Conservation (phyloP, 1,284 basidiomycete genomes). For the Grifola frondosa region DNA sequence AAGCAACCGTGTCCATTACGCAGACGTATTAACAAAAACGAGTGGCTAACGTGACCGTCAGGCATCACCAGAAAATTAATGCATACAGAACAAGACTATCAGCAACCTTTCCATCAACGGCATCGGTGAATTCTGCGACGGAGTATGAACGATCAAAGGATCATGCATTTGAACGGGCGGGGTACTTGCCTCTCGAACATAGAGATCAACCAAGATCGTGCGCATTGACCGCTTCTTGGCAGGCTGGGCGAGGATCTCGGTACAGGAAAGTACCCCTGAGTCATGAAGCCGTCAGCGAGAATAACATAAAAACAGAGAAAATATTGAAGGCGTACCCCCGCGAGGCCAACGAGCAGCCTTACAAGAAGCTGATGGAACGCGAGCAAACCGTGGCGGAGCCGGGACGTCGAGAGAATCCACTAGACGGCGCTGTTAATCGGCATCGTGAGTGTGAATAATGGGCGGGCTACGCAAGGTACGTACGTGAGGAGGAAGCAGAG, state of each 20-base stretch:
- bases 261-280: slow-evolving; percentile 20
- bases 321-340: slow-evolving; percentile 23
- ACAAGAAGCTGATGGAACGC: slow-evolving; percentile 44
- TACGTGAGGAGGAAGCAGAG: too few relatives aligned
- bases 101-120: too few relatives aligned
- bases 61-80: too few relatives aligned
- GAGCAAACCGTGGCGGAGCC: slow-evolving; percentile 33
- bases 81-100: too few relatives aligned
- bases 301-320: not conserved
- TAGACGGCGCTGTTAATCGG: slow-evolving; percentile 9
- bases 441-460: too few relatives aligned
- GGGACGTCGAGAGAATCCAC: slow-evolving; percentile 21
- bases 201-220: slow-evolving; percentile 28
- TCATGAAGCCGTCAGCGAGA: not conserved
- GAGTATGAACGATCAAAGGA: too few relatives aligned
- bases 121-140: too few relatives aligned
- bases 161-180: not conserved
- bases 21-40: too few relatives aligned
- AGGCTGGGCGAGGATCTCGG: slow-evolving; percentile 35
- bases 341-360: slow-evolving; percentile 41
- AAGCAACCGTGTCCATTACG: too few relatives aligned
- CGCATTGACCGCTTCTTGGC: slow-evolving; percentile 31
- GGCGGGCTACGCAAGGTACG: too few relatives aligned
- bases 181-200: slow-evolving; percentile 27
- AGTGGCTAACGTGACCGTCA: too few relatives aligned